Base-by-base conservation (phyloP, 2,329 filamentous ascomycete species). In the Helotiales sp. region DNA sequence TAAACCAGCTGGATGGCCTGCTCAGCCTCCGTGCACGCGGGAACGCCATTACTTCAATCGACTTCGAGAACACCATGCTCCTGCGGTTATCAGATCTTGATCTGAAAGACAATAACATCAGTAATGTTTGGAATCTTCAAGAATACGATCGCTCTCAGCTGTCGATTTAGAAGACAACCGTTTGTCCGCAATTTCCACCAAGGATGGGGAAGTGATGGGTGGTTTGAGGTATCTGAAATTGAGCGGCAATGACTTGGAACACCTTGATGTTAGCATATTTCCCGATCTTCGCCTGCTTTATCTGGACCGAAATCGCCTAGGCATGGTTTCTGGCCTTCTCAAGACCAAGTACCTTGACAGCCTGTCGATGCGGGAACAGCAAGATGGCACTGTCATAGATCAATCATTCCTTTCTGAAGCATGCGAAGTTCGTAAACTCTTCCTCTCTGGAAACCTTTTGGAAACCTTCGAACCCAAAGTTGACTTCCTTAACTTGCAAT, bases 401-500 rank as follows among this genome's bases (percentile, higher is more conserved):
- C 78, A 85, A 32, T 80, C 80, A 52, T 87, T 84, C 74, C 80
- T 92, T 6, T 83, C 84, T 22, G 80, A 85, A 17, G 86, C 89
- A 10, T 92, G 88, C 75, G 91, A 94, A 76, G 82, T 93, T 59
- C 87, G 90, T 63, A 92, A 92, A 77, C 80, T 93, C 24, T 92
- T 89, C 77, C 79, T 94, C 15, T 95, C 92, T 1, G 91, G 91
- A n/a, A 96, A 95, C 76, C 83, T 82, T 26, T 83, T 97, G 45
- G 84, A 86, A 0, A 77, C 81, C 0, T 88, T 94, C 71, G 81
- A 85, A 7, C 86, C 87, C 61, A 82, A 79, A 64, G 83, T 87
- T 6, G 89, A 93, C 69, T 90, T 97, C 65, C 85, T 96, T 66
- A 97, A 95, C 73, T 82, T 98, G 11, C 94, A 97, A 75, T 88